A percentile compares a stretch with the other conserved stretches of the same genome.
Conservation (phyloP, 345 rosid genomes). For the Aquilaria sinensis region DNA sequence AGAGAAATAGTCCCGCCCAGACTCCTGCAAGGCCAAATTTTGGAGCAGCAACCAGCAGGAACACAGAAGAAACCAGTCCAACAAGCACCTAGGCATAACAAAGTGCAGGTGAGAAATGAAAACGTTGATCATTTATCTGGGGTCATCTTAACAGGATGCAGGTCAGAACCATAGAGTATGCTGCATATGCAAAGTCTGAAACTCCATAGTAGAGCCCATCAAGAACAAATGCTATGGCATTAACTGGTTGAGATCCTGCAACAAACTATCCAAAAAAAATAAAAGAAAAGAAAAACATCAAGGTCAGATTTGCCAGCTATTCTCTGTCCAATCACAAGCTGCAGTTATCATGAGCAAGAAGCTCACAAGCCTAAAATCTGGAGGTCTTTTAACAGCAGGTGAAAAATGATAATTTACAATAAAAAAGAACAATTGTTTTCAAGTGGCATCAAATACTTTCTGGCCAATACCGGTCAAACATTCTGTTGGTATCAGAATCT, state of each 20-base stretch:
- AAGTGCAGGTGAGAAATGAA: slow-evolving; percentile 13
- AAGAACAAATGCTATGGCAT: slow-evolving; percentile 81
- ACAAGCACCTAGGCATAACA: slow-evolving; percentile 44
- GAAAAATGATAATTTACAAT: not conserved
- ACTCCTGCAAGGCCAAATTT: slow-evolving; percentile 68
- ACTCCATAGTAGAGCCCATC: slow-evolving; percentile 96
- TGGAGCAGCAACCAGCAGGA: slow-evolving; percentile 65
- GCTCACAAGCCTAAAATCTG: not conserved
- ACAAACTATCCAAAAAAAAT: slow-evolving; percentile 51
- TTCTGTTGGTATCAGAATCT: slow-evolving; percentile 3
- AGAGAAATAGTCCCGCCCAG: slow-evolving; percentile 86
- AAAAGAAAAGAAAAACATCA: slow-evolving; percentile 1
- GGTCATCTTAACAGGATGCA: slow-evolving; percentile 2
- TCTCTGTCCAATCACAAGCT: not conserved
- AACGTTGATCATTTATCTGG: not conserved
- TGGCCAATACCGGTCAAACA: not conserved
- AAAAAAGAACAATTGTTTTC: not conserved
- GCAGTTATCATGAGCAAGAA: slow-evolving; percentile 1
- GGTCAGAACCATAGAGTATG: slow-evolving; percentile 71
- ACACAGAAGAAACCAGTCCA: slow-evolving; percentile 53
- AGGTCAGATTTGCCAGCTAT: slow-evolving; percentile 2
- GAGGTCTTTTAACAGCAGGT: too few species aligned
- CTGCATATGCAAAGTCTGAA: slow-evolving; percentile 88
- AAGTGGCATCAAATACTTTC: not conserved
- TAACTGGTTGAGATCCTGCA: slow-evolving; percentile 91